These are phyloP conservation scores for Nicotiana tomentosiformis DNA, from an alignment of 257 asterid genomes.

Conservation along the genomic window DNA sequence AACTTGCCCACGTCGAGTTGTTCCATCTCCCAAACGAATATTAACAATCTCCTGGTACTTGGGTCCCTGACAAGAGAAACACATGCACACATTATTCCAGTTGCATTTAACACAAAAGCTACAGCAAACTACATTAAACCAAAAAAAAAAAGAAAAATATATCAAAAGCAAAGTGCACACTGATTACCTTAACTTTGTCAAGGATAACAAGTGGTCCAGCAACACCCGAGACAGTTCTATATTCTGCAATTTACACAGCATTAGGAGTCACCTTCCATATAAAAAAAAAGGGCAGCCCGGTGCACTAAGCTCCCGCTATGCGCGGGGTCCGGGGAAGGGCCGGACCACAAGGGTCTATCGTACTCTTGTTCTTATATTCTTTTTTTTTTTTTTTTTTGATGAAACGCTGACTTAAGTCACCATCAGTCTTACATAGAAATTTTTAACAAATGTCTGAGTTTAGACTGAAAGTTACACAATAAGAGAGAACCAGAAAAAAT, in stretches of 20 bases:
- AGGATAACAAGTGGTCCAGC: constrained; percentile 99
- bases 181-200: constrained; percentile 90
- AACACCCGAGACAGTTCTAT: constrained; percentile 97
- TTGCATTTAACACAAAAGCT: constrained; percentile 1
- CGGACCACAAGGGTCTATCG: no score
- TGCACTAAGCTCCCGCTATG: no score
- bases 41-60: constrained; percentile 95
- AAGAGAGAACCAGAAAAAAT: background rate
- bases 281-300: no score
- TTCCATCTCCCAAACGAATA: constrained; percentile 95
- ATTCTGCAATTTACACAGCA: constrained; percentile 49
- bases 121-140: constrained; percentile 9
- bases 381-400: no score
- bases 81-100: background rate
- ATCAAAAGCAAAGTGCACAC: constrained; percentile 1
- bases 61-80: constrained; percentile 68
- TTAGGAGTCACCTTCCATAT: background rate
- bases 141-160: background rate
- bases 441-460: no score
- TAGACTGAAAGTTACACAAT: background rate
- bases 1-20: constrained; percentile 95
- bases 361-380: no score
- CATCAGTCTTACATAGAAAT: no score
- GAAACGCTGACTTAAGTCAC: no score
- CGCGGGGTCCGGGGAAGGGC: no score